phyloP scores from a whole-genome alignment of 164 flowering plant species.

The Magnolia officinalis region DNA sequence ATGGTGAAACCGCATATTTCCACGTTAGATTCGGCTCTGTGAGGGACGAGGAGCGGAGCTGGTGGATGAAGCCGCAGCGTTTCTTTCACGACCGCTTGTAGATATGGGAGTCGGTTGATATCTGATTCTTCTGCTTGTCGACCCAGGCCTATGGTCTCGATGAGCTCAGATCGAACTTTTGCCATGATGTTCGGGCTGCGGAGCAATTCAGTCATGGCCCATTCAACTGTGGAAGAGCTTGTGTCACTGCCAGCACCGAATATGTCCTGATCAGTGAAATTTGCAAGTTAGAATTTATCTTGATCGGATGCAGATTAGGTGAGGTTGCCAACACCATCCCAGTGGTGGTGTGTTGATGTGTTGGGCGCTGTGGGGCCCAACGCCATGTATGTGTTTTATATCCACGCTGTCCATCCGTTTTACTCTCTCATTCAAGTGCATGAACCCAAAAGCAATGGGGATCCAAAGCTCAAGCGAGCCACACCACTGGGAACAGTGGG shows the following conservation, averaged over 20 bases:
- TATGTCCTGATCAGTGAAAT: constrained; percentile 11
- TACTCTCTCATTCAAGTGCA: no score
- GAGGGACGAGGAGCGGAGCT: constrained; percentile 21
- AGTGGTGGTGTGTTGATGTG: no score
- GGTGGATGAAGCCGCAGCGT: constrained; percentile 19
- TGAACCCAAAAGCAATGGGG: no score
- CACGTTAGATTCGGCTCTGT: constrained; percentile 10
- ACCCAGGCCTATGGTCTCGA: not conserved
- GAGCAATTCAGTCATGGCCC: constrained; percentile 24
- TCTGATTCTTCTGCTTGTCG: constrained; percentile 9
- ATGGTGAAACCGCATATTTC: constrained; percentile 7
- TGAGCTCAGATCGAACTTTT: constrained; percentile 9
- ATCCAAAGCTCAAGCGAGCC: no score
- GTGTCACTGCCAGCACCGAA: constrained; percentile 20
- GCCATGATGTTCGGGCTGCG: constrained; percentile 11
- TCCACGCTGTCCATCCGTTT: no score
- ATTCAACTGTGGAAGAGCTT: constrained; percentile 17
- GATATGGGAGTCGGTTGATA: constrained; percentile 10
- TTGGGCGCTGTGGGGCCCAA: no score
- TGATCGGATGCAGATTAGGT: no score
- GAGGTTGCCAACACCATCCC: no score
- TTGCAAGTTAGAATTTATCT: no score
- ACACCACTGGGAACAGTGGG: no score
- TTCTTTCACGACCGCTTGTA: constrained; percentile 20
- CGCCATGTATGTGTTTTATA: no score